Conservation (phyloP, 2,329 filamentous ascomycete species). For the Didymella arachidicola region DNA sequence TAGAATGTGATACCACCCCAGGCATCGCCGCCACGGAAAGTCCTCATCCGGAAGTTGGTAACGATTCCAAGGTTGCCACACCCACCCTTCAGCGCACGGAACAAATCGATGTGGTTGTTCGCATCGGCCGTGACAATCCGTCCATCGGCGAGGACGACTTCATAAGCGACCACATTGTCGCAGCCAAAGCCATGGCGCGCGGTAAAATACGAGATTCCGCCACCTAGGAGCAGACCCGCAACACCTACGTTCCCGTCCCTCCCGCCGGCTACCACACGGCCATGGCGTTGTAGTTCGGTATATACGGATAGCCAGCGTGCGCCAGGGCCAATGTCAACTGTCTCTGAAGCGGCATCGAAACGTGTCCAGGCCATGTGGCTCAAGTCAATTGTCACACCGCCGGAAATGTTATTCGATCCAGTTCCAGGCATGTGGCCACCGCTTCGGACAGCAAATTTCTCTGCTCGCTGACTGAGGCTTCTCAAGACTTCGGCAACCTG, state of each 20-base stretch:
- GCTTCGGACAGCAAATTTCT: constrained; percentile 15
- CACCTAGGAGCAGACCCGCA: constrained; percentile 42
- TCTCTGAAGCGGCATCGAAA: constrained; percentile 19
- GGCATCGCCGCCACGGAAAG: constrained; percentile 24
- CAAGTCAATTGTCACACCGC: constrained; percentile 46
- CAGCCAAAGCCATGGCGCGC: constrained; percentile 27
- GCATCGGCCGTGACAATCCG: constrained; percentile 50
- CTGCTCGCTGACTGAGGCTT: no score
- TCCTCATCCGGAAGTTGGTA: constrained; percentile 52
- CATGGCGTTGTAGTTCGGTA: constrained; percentile 28
- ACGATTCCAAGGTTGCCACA: constrained; percentile 55
- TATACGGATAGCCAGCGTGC: constrained; percentile 50
- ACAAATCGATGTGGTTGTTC: constrained; percentile 47
- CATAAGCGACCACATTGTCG: constrained; percentile 36
- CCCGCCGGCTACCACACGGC: constrained; percentile 28
- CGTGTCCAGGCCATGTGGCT: constrained; percentile 32
- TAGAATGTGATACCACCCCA: constrained; percentile 26
- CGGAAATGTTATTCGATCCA: constrained; percentile 41
- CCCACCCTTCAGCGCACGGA: constrained; percentile 54
- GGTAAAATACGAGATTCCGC: constrained; percentile 29
- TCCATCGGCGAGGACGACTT: constrained; percentile 50
- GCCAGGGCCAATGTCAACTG: constrained; percentile 38
- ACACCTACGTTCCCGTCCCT: constrained; percentile 41
- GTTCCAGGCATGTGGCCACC: constrained; percentile 37
- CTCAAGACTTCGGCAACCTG: no score